These are phyloP conservation scores for Lentinula detonsa DNA, from an alignment of 768 basidiomycete genomes.

Conservation along the genomic window DNA sequence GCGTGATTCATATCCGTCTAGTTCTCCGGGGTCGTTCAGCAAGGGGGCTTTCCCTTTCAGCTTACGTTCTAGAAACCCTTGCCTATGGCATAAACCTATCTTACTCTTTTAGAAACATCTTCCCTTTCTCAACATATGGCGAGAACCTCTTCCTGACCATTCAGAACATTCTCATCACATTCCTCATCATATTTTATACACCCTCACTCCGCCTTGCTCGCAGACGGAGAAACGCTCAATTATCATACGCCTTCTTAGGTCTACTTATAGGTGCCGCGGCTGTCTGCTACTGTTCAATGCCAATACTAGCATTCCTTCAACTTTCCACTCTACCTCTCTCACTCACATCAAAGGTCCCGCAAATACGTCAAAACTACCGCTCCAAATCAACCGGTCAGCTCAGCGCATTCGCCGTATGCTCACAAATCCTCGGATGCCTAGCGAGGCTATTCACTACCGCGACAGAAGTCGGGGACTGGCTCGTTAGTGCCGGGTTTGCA, in stretches of 20 bases:
- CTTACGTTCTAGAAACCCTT: conserved; percentile 87
- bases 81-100: conserved; percentile 85
- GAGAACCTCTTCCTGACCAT: conserved; percentile 92
- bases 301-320: conserved; percentile 65
- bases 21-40: conserved; percentile 73
- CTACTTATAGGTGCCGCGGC: conserved; percentile 23
- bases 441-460: conserved; percentile 92
- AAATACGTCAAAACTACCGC: conserved; percentile 78
- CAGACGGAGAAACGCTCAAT: conserved; percentile 22
- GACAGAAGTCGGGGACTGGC: conserved; percentile 77
- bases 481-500: conserved; percentile 80
- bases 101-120: conserved; percentile 79
- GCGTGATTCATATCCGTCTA: conserved; percentile 19
- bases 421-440: conserved; percentile 83
- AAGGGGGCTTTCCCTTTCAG: conserved; percentile 78
- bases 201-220: conserved; percentile 21
- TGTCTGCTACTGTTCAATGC: conserved; percentile 42
- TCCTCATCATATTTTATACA: conserved; percentile 73
- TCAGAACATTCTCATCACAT: conserved; percentile 84
- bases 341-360: conserved; percentile 90
- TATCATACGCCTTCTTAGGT: conserved; percentile 24
- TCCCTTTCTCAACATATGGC: conserved; percentile 97
- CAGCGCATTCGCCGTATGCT: conserved; percentile 85
- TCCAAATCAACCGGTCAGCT: conserved; percentile 86
- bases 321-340: conserved; percentile 85